Evolutionary conservation across 2,329 filamentous ascomycete species (phyloP), one percentile per base, ranked within the genome.

Genomic region (Zalaria sp.): DNA sequence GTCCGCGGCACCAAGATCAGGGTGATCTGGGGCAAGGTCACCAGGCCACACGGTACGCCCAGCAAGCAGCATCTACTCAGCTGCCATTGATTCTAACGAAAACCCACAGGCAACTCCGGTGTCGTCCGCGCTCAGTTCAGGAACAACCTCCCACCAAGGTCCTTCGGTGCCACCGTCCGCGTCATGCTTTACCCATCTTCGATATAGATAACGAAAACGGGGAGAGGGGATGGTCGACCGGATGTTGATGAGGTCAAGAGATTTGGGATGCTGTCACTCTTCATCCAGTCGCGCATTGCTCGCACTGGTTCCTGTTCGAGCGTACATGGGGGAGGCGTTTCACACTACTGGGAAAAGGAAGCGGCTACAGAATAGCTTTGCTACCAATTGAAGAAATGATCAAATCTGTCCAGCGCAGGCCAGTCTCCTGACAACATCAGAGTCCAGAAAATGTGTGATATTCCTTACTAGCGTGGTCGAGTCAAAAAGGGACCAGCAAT

Each of bases 21-120:
- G 64, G 67, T 96, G 59, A 95, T 96, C 75, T 96, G 88, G 87
- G 89, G 89, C 75, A 95, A 94, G 77, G 82, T 96, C 66, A 93
- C 86, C 66, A 77, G 87, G 64, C 81, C 87, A 66, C 89, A 96
- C 73, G 89, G 84, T 89, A 83, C 59, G 60, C 48, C 35, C 39
- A 31, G 35, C 37, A 26, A 34, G 39, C 35, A 37, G 39, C 8
- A 26, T 28, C 29, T 32, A 35, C 27, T 39, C 31, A 27, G 37
- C 5, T 26, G 27, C 27, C 11, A 27, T 5, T 32, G 46, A 26
- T 46, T 41, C 54, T 56, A 43, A 56, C 43, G 40, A 34, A 44
- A 18, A 40, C 40, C 38, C 31, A 51, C 50, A 91, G 86, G 91
- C 68, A 96, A 95, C 83, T 93, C 85, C 58, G 91, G 91, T 63